These are phyloP conservation scores for Chenopodium suecicum DNA, from an alignment of 148 eudicot species.

Conservation along the genomic window DNA sequence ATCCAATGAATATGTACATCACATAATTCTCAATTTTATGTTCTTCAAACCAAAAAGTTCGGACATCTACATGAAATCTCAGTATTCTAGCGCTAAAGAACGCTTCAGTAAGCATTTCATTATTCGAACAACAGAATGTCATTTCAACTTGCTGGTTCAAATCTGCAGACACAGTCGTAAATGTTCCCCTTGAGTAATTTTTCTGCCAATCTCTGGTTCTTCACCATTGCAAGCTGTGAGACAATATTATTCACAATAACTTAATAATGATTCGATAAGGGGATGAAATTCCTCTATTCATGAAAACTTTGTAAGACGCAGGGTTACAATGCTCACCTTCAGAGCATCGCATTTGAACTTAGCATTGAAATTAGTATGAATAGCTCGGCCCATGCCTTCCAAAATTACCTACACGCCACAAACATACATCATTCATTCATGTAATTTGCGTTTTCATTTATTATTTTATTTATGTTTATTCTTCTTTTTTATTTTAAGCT, in stretches of 20 bases:
- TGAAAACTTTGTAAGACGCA: background rate
- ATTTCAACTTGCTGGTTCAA: conserved; percentile 51
- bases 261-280: no score
- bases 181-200: conserved; percentile 83
- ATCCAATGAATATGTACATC: background rate
- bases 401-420: conserved; percentile 68
- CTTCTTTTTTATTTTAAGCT: no score
- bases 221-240: conserved; percentile 97
- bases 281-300: background rate
- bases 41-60: no score
- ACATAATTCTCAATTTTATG: background rate
- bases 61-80: no score
- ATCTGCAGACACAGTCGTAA: conserved; percentile 94
- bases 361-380: conserved; percentile 91
- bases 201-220: conserved; percentile 94
- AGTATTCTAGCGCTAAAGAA: no score
- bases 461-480: background rate
- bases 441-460: background rate
- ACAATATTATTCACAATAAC: background rate
- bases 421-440: background rate
- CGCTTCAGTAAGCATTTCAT: no score
- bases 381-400: conserved; percentile 98
- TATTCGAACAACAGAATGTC: background rate
- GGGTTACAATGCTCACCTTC: conserved; percentile 47
- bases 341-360: conserved; percentile 85